phyloP scores from a whole-genome alignment of 2,329 filamentous ascomycete genomes.

The Chalaropsis thielavioides region DNA sequence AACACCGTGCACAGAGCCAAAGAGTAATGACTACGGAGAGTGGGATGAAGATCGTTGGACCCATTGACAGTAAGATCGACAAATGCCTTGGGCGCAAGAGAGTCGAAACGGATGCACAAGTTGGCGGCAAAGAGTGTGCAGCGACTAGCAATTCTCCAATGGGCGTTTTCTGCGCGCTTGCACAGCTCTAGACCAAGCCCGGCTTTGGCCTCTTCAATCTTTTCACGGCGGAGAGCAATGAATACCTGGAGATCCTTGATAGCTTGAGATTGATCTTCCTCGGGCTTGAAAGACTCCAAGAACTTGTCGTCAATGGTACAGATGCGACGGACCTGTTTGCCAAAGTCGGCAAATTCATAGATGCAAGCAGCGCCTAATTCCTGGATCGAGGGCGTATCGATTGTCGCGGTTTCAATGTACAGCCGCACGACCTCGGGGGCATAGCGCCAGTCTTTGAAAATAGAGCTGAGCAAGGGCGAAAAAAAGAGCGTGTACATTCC shows the following conservation, averaged over 20 bases:
- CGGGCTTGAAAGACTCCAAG: conserved; percentile 34
- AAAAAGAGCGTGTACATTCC: conserved; percentile 83
- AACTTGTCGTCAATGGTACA: conserved; percentile 40
- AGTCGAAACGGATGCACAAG: conserved; percentile 81
- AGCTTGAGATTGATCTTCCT: conserved; percentile 40
- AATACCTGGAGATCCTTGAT: conserved; percentile 47
- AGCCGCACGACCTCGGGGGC: conserved; percentile 77
- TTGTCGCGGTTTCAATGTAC: conserved; percentile 77
- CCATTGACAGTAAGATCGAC: conserved; percentile 71
- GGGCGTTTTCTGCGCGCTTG: conserved; percentile 59
- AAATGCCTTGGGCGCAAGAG: conserved; percentile 65
- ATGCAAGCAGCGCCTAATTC: conserved; percentile 68
- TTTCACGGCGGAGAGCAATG: conserved; percentile 58
- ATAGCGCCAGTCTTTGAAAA: conserved; percentile 87
- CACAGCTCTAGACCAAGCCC: conserved; percentile 70
- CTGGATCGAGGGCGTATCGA: conserved; percentile 91
- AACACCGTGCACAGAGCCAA: conserved; percentile 65
- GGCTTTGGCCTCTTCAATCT: conserved; percentile 73
- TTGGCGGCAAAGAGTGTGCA: conserved; percentile 86
- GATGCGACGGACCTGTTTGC: conserved; percentile 60
- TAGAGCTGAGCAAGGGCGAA: conserved; percentile 73
- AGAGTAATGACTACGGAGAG: conserved; percentile 65
- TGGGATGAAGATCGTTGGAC: conserved; percentile 80
- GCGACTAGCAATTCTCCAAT: conserved; percentile 91
- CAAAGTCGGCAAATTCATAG: conserved; percentile 82